These are phyloP conservation scores for Cercospora sesami DNA, from an alignment of 2,329 filamentous ascomycete species.

Conservation along the genomic window DNA sequence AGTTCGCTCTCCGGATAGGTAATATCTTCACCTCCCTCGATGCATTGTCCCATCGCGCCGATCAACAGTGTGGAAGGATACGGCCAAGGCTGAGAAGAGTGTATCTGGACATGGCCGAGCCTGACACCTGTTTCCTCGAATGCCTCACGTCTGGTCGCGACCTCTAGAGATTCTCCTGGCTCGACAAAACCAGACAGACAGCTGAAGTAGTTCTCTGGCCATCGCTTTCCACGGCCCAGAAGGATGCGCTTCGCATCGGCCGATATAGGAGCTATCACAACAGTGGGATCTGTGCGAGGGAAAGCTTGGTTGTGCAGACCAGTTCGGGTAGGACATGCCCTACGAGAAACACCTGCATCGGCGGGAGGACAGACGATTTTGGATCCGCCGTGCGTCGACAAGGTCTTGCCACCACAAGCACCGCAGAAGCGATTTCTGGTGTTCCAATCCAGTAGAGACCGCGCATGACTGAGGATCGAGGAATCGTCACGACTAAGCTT, in stretches of 20 bases:
- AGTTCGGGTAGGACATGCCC: conserved; percentile 26
- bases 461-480: conserved; percentile 28
- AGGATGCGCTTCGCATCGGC: conserved; percentile 27
- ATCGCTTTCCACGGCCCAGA: conserved; percentile 27
- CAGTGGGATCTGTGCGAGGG: conserved; percentile 28
- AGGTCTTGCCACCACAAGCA: conserved; percentile 25
- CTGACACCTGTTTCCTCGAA: conserved; percentile 82
- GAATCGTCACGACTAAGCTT: conserved; percentile 25
- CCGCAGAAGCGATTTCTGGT: conserved; percentile 26
- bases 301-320: conserved; percentile 31
- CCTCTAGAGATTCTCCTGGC: conserved; percentile 80
- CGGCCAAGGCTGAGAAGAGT: conserved; percentile 84
- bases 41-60: conserved; percentile 42
- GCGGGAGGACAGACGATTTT: conserved; percentile 30
- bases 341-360: conserved; percentile 25
- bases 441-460: conserved; percentile 29
- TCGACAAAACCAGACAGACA: conserved; percentile 68
- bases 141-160: conserved; percentile 78
- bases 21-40: conserved; percentile 26
- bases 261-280: conserved; percentile 29
- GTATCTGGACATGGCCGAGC: conserved; percentile 75
- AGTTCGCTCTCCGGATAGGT: conserved; percentile 30
- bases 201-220: conserved; percentile 31
- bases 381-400: conserved; percentile 26
- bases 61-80: conserved; percentile 86